Conservation (phyloP, 139 green algal species). For the Coelastrella sp. region DNA sequence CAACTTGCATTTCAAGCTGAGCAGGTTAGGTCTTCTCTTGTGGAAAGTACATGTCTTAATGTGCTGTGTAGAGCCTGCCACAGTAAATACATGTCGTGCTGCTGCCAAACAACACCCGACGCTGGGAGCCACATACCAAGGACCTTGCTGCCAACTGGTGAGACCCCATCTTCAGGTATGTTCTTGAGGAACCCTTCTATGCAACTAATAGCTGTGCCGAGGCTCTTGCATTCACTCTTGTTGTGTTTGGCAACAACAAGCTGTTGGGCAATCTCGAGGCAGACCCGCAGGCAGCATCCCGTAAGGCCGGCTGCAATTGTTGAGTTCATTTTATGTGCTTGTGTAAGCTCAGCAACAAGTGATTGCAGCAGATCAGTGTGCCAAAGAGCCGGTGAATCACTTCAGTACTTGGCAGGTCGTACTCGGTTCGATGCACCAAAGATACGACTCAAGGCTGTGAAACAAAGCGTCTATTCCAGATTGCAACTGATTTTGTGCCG, state of each 20-base stretch:
- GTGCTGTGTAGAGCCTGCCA: neutral
- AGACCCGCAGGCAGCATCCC: neutral
- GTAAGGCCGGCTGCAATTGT: neutral
- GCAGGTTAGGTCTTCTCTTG: neutral
- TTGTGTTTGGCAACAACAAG: neutral
- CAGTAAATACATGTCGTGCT: neutral
- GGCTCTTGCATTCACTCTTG: neutral
- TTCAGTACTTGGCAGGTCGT: no score
- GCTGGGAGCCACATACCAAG: neutral
- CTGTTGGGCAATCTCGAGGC: neutral
- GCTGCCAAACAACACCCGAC: neutral
- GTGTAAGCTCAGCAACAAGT: no score
- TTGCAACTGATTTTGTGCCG: no score
- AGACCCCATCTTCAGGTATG: neutral
- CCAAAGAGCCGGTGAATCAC: no score
- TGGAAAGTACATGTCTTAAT: neutral
- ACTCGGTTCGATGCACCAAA: no score
- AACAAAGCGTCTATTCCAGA: no score
- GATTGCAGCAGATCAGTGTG: no score
- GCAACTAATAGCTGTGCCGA: neutral
- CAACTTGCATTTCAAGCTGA: no score
- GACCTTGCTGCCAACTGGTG: neutral
- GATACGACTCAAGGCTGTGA: no score
- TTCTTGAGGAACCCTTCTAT: neutral
- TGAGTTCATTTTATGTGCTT: no score